phyloP scores from a whole-genome alignment of 768 basidiomycete species.

The Gymnopilus dilepis region DNA sequence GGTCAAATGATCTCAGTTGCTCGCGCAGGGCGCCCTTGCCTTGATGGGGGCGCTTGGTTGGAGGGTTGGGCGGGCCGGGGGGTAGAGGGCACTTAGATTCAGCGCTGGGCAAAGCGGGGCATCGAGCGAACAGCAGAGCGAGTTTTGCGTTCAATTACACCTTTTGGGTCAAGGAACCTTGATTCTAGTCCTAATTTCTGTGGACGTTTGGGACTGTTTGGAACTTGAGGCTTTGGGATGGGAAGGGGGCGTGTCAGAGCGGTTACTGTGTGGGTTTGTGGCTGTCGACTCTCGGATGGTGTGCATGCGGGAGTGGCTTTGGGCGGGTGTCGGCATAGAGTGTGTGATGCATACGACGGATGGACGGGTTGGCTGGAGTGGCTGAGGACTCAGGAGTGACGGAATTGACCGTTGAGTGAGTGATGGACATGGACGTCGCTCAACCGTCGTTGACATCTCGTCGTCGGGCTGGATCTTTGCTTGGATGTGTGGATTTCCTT shows the following conservation, averaged over 20 bases:
- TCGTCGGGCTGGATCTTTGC: no score
- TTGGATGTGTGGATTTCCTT: background rate
- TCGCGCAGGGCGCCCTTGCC: background rate
- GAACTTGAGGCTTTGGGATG: no score
- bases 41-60: background rate
- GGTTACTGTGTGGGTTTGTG: slow-evolving; percentile 3
- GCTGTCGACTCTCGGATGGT: background rate
- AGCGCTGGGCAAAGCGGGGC: background rate
- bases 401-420: no score
- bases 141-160: background rate
- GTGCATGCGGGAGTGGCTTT: background rate
- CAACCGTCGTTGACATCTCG: no score
- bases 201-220: no score
- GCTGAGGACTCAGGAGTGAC: no score
- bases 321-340: background rate
- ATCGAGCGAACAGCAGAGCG: no score
- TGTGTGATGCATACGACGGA: background rate
- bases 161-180: background rate
- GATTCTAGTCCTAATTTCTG: no score
- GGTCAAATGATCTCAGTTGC: background rate
- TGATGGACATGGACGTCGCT: no score
- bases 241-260: background rate
- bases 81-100: background rate
- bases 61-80: background rate
- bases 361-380: background rate